Evolutionary conservation across 805 yeast genomes (phyloP).

Genomic region (Nadsonia fulvescens): DNA sequence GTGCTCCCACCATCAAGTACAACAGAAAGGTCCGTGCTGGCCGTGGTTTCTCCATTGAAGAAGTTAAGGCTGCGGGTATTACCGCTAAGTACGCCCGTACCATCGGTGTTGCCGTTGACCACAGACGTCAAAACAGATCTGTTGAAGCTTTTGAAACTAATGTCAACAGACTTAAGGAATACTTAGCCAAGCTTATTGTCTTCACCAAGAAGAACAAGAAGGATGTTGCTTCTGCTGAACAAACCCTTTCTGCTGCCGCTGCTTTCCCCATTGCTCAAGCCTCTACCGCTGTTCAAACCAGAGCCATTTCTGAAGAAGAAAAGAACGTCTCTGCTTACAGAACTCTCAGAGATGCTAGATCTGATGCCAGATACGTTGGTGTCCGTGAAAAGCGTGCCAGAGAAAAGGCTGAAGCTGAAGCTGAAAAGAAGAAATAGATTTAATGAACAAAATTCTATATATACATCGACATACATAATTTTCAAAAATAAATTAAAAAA

Average conservation of each 20-base stretch:
- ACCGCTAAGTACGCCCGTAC: constrained; percentile 93
- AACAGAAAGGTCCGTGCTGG: constrained; percentile 99
- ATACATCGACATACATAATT: too few species aligned
- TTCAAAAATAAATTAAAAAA: too few species aligned
- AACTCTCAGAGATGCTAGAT: constrained; percentile 90
- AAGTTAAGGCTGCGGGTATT: constrained; percentile 94
- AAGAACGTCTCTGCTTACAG: constrained; percentile 70
- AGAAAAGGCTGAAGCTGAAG: constrained; percentile 98
- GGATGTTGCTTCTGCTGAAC: constrained; percentile 45
- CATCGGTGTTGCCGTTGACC: constrained; percentile 96
- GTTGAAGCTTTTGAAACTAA: constrained; percentile 87
- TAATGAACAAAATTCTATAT: too few species aligned
- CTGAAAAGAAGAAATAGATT: constrained; percentile 94
- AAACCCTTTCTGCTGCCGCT: constrained; percentile 50
- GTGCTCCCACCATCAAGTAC: constrained; percentile 97
- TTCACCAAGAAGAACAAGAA: constrained; percentile 69
- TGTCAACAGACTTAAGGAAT: constrained; percentile 92
- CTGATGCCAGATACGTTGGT: constrained; percentile 88
- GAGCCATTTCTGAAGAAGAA: constrained; percentile 61
- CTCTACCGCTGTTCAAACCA: constrained; percentile 54
- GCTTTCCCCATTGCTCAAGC: constrained; percentile 86
- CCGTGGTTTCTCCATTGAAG: constrained; percentile 97
- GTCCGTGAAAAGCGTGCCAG: constrained; percentile 93
- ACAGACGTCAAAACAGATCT: constrained; percentile 98
- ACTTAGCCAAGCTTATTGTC: constrained; percentile 87